These are phyloP conservation scores for Bryoerythrophyllum caledonicum DNA, from an alignment of 225 moss, liverwort and hornwort genomes.

Conservation along the genomic window DNA sequence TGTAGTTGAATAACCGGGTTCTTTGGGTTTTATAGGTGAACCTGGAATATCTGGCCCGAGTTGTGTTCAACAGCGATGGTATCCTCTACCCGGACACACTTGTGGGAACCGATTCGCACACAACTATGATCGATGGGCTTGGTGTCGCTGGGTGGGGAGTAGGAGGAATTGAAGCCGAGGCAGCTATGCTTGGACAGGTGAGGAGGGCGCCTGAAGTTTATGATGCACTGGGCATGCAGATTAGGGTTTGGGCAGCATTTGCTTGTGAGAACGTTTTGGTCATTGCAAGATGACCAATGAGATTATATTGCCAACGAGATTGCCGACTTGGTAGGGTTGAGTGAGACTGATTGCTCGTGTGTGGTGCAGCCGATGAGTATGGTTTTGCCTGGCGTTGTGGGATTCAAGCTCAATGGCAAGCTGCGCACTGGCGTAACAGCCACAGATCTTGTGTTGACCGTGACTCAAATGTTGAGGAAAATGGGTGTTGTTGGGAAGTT, in stretches of 20 bases:
- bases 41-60: slow-evolving; percentile 89
- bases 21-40: slow-evolving; percentile 69
- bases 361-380: slow-evolving; percentile 93
- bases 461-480: slow-evolving; percentile 90
- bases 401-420: slow-evolving; percentile 86
- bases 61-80: slow-evolving; percentile 84
- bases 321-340: not conserved
- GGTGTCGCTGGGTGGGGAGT: slow-evolving; percentile 99
- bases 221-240: slow-evolving; percentile 7
- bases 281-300: slow-evolving; percentile 1
- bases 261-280: not conserved
- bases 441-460: slow-evolving; percentile 95
- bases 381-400: slow-evolving; percentile 97
- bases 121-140: slow-evolving; percentile 98
- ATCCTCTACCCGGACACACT: slow-evolving; percentile 88
- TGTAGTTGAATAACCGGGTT: slow-evolving; percentile 13
- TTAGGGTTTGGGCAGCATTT: slow-evolving; percentile 2
- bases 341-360: slow-evolving; percentile 22
- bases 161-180: slow-evolving; percentile 98
- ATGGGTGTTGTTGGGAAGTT: slow-evolving; percentile 98
- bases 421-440: slow-evolving; percentile 91
- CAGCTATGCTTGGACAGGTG: slow-evolving; percentile 99
- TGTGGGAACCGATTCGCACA: slow-evolving; percentile 99
- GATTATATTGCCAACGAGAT: not conserved
- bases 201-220: slow-evolving; percentile 26